A percentile compares a stretch with the other conserved stretches of the same genome.
These are phyloP conservation scores for Microcera coccophila DNA, from an alignment of 2,329 filamentous ascomycete species.

Conservation along the genomic window DNA sequence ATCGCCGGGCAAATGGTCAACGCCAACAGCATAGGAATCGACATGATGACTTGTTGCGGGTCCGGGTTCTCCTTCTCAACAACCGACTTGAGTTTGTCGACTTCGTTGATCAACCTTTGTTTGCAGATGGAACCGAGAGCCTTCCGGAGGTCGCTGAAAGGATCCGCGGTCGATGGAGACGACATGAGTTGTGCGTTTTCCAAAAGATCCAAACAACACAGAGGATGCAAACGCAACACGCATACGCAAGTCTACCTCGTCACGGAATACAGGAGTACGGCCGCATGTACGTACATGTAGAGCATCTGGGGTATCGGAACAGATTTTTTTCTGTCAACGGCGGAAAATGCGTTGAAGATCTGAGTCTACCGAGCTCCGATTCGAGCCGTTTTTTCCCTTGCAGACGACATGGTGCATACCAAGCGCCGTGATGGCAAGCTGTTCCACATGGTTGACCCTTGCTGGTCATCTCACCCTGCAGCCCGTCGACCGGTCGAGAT, in stretches of 20 bases:
- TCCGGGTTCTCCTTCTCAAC: slow-evolving; percentile 25
- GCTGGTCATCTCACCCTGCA: no score
- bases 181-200: slow-evolving; percentile 19
- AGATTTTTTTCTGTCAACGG: no score
- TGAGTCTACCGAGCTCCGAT: not conserved
- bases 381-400: not conserved
- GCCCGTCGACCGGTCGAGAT: slow-evolving; percentile 21
- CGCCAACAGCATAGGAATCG: slow-evolving; percentile 28
- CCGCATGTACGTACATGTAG: not conserved
- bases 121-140: slow-evolving; percentile 22
- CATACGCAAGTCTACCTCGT: not conserved
- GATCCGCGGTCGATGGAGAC: slow-evolving; percentile 4
- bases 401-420: no score
- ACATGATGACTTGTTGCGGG: slow-evolving; percentile 26
- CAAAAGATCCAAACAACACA: slow-evolving; percentile 3
- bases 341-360: not conserved
- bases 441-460: no score
- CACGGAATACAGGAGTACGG: not conserved
- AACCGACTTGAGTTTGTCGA: slow-evolving; percentile 25
- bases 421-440: not conserved
- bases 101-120: slow-evolving; percentile 22
- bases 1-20: slow-evolving; percentile 35
- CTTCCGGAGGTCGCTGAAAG: slow-evolving; percentile 14
- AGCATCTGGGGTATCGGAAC: not conserved
- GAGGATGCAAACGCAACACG: slow-evolving; percentile 1